phyloP scores from a whole-genome alignment of 257 asterid genomes.

The Anisodus tanguticus region DNA sequence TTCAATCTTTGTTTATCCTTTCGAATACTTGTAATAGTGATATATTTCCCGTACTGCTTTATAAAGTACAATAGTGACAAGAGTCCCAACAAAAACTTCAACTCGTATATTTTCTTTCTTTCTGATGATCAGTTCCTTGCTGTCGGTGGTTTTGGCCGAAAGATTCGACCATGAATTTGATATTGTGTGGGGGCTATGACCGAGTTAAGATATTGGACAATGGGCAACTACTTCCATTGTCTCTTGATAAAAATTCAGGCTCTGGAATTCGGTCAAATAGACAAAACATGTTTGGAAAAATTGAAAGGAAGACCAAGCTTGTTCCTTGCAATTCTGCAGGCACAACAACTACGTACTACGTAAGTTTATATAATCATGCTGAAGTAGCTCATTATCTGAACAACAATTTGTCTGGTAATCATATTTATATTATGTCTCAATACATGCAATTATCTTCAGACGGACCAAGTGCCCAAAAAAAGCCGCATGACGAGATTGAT shows the following conservation, averaged over 20 bases:
- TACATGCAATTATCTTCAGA: too few relatives aligned
- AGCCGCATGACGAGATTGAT: too few relatives aligned
- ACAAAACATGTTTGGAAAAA: constrained; percentile 52
- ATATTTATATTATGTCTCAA: too few relatives aligned
- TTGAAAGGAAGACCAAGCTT: constrained; percentile 51
- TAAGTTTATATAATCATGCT: background rate
- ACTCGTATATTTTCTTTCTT: background rate
- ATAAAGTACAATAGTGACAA: too few relatives aligned
- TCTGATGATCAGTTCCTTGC: background rate
- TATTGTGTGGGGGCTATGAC: constrained; percentile 54
- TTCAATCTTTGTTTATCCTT: too few relatives aligned
- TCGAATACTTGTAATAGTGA: too few relatives aligned
- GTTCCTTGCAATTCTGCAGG: constrained; percentile 63
- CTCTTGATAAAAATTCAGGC: constrained; percentile 53
- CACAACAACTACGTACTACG: constrained; percentile 34
- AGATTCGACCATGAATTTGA: constrained; percentile 50
- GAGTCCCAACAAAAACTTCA: too few relatives aligned
- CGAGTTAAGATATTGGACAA: constrained; percentile 45
- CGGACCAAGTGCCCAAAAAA: too few relatives aligned
- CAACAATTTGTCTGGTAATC: too few relatives aligned
- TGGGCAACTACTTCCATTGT: constrained; percentile 50
- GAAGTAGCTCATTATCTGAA: background rate
- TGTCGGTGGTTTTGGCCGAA: background rate
- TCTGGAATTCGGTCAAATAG: constrained; percentile 55
- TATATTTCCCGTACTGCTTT: too few relatives aligned